These are phyloP conservation scores for Diaporthe citri DNA, from an alignment of 2,329 filamentous ascomycete species.

Conservation along the genomic window DNA sequence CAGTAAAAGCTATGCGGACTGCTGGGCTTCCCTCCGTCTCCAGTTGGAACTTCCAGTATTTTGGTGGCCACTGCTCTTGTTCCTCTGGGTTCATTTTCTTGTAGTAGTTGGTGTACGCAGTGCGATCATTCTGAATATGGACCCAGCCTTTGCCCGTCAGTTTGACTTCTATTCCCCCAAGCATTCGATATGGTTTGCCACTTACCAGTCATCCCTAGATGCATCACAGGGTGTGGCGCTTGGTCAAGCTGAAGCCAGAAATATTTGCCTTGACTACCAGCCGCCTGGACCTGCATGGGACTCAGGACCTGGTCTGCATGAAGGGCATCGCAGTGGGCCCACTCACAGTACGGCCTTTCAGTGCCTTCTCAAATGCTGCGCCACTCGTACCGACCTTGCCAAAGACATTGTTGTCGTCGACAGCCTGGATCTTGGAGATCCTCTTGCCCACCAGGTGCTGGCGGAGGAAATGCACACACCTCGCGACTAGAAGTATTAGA, in stretches of 20 bases:
- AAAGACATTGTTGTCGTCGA: conserved; percentile 87
- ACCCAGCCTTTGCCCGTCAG: conserved; percentile 77
- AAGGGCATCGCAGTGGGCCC: neutral
- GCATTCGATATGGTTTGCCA: neutral
- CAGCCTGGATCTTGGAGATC: conserved; percentile 76
- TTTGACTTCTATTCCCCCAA: conserved; percentile 55
- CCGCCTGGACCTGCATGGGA: conserved; percentile 63
- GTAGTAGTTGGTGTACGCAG: conserved; percentile 86
- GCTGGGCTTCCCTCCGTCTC: conserved; percentile 68
- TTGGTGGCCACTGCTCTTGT: conserved; percentile 83
- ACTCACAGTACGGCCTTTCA: conserved; percentile 77
- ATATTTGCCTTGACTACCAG: conserved; percentile 94
- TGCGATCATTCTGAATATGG: conserved; percentile 83
- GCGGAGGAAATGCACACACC: conserved; percentile 86
- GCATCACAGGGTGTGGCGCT: conserved; percentile 89
- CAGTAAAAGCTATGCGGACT: conserved; percentile 82
- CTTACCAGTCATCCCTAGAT: conserved; percentile 80
- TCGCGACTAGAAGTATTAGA: conserved; percentile 69
- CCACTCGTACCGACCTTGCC: conserved; percentile 90
- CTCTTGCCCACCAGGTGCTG: conserved; percentile 87
- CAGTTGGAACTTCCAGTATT: conserved; percentile 88
- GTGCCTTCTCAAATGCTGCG: conserved; percentile 77
- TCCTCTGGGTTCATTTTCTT: conserved; percentile 74
- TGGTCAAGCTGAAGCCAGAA: conserved; percentile 85
- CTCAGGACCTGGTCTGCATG: neutral